Conservation (phyloP, 441 rosid species). For the Biscutella laevigata region DNA sequence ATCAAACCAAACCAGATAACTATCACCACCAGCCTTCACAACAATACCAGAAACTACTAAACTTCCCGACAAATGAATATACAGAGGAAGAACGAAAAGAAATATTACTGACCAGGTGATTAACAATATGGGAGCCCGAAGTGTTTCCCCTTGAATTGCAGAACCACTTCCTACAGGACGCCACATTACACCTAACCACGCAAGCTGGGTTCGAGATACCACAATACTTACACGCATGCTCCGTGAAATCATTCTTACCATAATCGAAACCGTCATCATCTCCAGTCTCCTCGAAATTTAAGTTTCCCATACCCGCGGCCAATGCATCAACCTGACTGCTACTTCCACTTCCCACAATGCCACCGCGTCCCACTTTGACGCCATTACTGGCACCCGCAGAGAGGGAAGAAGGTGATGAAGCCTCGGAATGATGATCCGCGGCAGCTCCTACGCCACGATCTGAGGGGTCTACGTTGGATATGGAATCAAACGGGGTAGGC, state of each 20-base stretch:
- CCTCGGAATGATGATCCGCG: constrained; percentile 32
- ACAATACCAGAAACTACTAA: background rate
- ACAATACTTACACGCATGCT: constrained; percentile 93
- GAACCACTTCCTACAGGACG: constrained; percentile 98
- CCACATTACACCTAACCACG: constrained; percentile 91
- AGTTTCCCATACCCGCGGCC: constrained; percentile 62
- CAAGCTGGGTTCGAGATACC: constrained; percentile 98
- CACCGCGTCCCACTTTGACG: constrained; percentile 35
- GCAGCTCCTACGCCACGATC: constrained; percentile 24
- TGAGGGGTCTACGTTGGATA: constrained; percentile 37
- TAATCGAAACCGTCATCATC: constrained; percentile 69
- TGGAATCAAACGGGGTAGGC: constrained; percentile 87
- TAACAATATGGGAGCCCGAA: constrained; percentile 95
- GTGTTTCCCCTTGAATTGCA: constrained; percentile 99
- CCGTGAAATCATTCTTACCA: constrained; percentile 79
- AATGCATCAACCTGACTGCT: constrained; percentile 64
- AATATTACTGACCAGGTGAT: constrained; percentile 69
- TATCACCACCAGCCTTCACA: background rate
- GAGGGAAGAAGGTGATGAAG: constrained; percentile 31
- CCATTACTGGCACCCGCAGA: constrained; percentile 25
- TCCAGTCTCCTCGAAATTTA: constrained; percentile 92
- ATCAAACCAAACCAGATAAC: background rate
- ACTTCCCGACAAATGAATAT: background rate
- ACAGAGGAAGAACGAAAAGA: background rate
- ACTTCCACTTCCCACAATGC: constrained; percentile 29